These are phyloP conservation scores for Amauroascus verrucosus DNA, from an alignment of 2,329 filamentous ascomycete genomes.

Conservation along the genomic window DNA sequence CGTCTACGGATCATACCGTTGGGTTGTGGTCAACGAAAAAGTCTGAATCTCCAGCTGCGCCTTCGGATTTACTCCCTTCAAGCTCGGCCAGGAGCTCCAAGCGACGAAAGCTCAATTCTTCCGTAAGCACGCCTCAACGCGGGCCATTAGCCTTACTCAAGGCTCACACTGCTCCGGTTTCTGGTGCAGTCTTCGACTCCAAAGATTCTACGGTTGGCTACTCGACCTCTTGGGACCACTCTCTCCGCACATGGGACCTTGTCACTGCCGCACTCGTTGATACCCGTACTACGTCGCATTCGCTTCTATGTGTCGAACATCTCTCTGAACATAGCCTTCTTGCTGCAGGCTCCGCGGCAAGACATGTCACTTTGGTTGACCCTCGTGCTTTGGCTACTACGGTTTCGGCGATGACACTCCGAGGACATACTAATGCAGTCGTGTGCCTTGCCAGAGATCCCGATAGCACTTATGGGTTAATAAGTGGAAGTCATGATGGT, in stretches of 20 bases:
- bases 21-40: slow-evolving; percentile 85
- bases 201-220: slow-evolving; percentile 81
- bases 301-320: slow-evolving; percentile 67
- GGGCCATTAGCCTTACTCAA: slow-evolving; percentile 67
- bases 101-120: slow-evolving; percentile 59
- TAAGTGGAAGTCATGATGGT: slow-evolving; percentile 83
- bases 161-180: slow-evolving; percentile 63
- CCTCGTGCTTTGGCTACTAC: slow-evolving; percentile 66
- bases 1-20: slow-evolving; percentile 69
- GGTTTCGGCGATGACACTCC: slow-evolving; percentile 78
- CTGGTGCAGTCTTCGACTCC: slow-evolving; percentile 73
- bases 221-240: slow-evolving; percentile 83
- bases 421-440: slow-evolving; percentile 71
- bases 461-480: slow-evolving; percentile 68
- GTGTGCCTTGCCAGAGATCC: slow-evolving; percentile 50
- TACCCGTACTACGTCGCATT: slow-evolving; percentile 71
- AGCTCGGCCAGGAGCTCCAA: slow-evolving; percentile 57
- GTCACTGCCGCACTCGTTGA: slow-evolving; percentile 69
- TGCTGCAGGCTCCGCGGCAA: slow-evolving; percentile 68
- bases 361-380: slow-evolving; percentile 88
- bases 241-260: slow-evolving; percentile 81
- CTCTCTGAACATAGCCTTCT: slow-evolving; percentile 56
- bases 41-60: slow-evolving; percentile 62
- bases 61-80: slow-evolving; percentile 57
- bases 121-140: slow-evolving; percentile 54